phyloP scores from a whole-genome alignment of 2,329 filamentous ascomycete species.

The Stachybotrys elegans region DNA sequence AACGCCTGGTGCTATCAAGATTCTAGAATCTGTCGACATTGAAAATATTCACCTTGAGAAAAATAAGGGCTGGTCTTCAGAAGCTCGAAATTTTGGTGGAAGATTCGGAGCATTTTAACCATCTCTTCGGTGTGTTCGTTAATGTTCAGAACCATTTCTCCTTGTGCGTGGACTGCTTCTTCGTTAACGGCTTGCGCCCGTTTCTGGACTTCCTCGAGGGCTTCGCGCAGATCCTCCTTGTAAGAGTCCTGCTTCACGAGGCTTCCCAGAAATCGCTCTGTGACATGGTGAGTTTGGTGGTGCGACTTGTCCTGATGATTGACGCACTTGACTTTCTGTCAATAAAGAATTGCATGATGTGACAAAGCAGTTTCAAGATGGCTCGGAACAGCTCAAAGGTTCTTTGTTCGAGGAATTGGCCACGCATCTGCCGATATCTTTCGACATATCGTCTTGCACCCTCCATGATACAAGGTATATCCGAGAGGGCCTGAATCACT shows the following conservation, averaged over 20 bases:
- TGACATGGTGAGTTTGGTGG: neutral
- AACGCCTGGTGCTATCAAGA: too few relatives aligned
- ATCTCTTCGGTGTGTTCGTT: neutral
- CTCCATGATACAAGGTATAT: constrained; percentile 9
- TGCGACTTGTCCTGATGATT: neutral
- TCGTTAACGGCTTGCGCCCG: constrained; percentile 1
- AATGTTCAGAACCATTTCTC: neutral
- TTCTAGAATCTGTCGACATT: neutral
- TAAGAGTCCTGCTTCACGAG: constrained; percentile 4
- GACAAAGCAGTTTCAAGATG: constrained; percentile 4
- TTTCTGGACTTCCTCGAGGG: constrained; percentile 5
- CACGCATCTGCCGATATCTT: constrained; percentile 6
- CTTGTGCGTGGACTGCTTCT: constrained; percentile 2
- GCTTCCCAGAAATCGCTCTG: constrained; percentile 3
- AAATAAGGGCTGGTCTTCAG: neutral
- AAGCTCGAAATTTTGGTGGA: neutral
- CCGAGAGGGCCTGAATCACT: constrained; percentile 5
- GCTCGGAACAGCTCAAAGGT: constrained; percentile 8
- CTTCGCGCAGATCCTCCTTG: constrained; percentile 1
- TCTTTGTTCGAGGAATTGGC: constrained; percentile 7
- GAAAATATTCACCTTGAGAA: neutral
- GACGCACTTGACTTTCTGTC: constrained; percentile 5
- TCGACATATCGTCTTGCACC: constrained; percentile 7
- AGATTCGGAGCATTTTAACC: neutral
- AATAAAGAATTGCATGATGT: constrained; percentile 11